phyloP scores from a whole-genome alignment of 352 stramenopile genomes.

The Globisporangium alternatum region DNA sequence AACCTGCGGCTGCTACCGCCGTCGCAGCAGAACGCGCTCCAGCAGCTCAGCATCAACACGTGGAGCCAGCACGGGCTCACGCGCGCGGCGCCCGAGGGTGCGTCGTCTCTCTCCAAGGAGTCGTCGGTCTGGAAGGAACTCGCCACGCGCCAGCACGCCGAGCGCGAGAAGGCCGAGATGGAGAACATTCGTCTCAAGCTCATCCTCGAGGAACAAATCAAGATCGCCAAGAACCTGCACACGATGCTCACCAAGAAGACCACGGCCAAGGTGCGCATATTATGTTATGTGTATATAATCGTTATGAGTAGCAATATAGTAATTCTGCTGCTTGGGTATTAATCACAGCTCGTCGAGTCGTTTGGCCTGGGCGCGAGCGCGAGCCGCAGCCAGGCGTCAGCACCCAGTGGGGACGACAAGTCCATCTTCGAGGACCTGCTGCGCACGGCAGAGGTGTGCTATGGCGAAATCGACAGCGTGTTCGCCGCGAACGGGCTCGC shows the following conservation, averaged over 20 bases:
- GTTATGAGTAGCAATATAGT: too few relatives aligned
- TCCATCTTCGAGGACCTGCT: slow-evolving; percentile 36
- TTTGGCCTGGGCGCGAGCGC: slow-evolving; percentile 8
- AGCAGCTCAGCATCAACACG: slow-evolving; percentile 11
- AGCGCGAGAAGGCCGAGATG: slow-evolving; percentile 14
- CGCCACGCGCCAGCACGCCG: slow-evolving; percentile 7
- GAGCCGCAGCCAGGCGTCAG: background rate
- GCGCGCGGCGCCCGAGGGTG: slow-evolving; percentile 12
- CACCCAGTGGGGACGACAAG: slow-evolving; percentile 4
- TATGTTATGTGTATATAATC: too few relatives aligned
- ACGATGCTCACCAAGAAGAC: slow-evolving; percentile 15
- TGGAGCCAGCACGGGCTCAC: slow-evolving; percentile 18
- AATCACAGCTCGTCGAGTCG: slow-evolving; percentile 5
- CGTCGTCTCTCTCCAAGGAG: slow-evolving; percentile 21
- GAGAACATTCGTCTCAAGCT: slow-evolving; percentile 14
- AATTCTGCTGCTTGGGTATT: too few relatives aligned
- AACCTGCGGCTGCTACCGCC: slow-evolving; percentile 5
- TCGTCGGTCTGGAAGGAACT: slow-evolving; percentile 21
- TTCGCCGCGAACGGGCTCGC: slow-evolving; percentile 11
- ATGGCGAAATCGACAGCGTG: slow-evolving; percentile 9
- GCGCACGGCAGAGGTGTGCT: slow-evolving; percentile 9
- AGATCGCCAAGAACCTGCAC: slow-evolving; percentile 15
- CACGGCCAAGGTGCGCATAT: slow-evolving; percentile 17
- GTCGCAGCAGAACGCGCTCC: slow-evolving; percentile 10
- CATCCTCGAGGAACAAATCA: slow-evolving; percentile 14